Evolutionary conservation across 768 basidiomycete genomes (phyloP), one percentile per base, ranked within the genome.

Genomic region (Podaxis sp.): DNA sequence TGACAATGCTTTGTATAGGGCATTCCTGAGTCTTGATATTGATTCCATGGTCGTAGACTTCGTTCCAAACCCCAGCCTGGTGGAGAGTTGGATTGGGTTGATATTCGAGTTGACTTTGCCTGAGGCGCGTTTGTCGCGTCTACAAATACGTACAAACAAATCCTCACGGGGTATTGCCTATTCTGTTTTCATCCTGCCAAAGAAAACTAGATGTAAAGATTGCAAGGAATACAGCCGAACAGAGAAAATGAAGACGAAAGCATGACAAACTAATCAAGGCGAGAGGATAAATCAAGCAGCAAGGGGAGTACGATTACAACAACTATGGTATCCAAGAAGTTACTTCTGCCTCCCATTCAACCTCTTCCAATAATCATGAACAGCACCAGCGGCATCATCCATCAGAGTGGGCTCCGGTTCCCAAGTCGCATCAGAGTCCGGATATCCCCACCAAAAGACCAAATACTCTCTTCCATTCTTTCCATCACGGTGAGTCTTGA

Each of bases 381-480:
- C 75, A 0, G 74, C 67, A 0, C 36, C 40, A 0, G 85, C 84
- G 7, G 83, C 83, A 70, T 88, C 87, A 53, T 79, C 73, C 62
- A 74, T 51, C 36, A 89, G 75, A 3, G 69, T 69, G 7, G 52
- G 59, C 66, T 81, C 82, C 9, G 79, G 80, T 67, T 88, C 87
- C 87, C 87, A 88, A 30, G 86, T 84, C 9, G 80, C 84, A 26
- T 83, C 79, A 1, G 73, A 70, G 5, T 77, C 74, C 0, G 76
- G 55, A 68, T 87, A 89, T 0, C 87, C 86, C 40, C 73, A 70
- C 87, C 87, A 89, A 62, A 76, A 75, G 15, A 89, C 82, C 51
- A 73, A 66, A 64, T 81, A 87, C 61, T 84, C 76, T 46, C 73
- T 65, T 8, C 71, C 71, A 17, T 80, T 74, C 6, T 77, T 64